These are phyloP conservation scores for Clavispora vitiphila DNA, from an alignment of 805 yeast species.

Conservation along the genomic window DNA sequence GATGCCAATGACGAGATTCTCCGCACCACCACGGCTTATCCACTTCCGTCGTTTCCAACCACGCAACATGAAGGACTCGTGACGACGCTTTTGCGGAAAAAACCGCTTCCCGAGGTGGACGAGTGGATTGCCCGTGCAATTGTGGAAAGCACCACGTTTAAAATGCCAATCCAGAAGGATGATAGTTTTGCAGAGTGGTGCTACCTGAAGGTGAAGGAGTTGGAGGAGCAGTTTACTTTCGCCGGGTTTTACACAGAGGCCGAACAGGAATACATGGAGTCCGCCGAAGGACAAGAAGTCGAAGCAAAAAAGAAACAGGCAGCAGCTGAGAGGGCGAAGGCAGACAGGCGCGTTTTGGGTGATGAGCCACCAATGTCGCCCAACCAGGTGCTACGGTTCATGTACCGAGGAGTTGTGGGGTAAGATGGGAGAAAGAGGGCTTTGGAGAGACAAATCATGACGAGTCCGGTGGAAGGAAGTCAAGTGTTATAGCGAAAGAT, in stretches of 20 bases:
- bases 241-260: constrained; percentile 54
- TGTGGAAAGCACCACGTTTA: constrained; percentile 14
- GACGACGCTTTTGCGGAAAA: constrained; percentile 81
- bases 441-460: no score
- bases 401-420: constrained; percentile 29
- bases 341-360: constrained; percentile 25
- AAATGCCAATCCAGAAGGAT: constrained; percentile 34
- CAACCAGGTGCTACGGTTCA: constrained; percentile 33
- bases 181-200: constrained; percentile 75
- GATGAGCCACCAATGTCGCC: constrained; percentile 25
- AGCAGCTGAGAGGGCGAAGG: constrained; percentile 17
- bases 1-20: constrained; percentile 56
- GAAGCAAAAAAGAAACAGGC: constrained; percentile 15
- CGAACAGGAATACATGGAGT: constrained; percentile 33
- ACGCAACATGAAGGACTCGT: constrained; percentile 77
- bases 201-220: constrained; percentile 45
- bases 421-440: no score
- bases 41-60: constrained; percentile 80
- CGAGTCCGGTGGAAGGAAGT: no score
- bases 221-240: constrained; percentile 54
- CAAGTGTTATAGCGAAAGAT: no score
- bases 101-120: constrained; percentile 84
- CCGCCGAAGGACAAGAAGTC: constrained; percentile 30
- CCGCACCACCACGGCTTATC: constrained; percentile 70
- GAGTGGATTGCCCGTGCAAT: constrained; percentile 60